Evolutionary conservation across 1,284 basidiomycete genomes (phyloP), one percentile per base, ranked within the genome.

Genomic region (Rhodotorula sp.): DNA sequence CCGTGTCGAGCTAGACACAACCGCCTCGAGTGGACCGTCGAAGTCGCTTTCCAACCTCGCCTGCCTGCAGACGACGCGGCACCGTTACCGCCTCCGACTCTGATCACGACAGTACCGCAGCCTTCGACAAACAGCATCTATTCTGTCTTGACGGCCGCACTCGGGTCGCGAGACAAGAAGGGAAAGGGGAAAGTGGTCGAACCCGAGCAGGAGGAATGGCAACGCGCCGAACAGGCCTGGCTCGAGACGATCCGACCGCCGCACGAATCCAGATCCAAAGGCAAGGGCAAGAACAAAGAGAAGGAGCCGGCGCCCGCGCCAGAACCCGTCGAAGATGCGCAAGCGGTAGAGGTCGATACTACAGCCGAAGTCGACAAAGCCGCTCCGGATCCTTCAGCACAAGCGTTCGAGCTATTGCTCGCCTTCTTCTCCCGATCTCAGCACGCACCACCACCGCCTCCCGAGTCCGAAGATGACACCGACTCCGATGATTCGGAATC

Each of bases 1-100:
- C 10, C 4, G 3, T 2, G 16, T 12, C 21, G 5, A 14, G 1
- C 12, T 47, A 75, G 73, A 43, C 58, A 70, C 38, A 70, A 66
- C 5, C 60, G 63, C 50, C 59, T 76, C 43, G 71, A 76, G 8
- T 76, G 74, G 74, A 69, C 64, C 3, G 60, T 68, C 62, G 74
- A 76, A 31, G 52, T 73, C 45, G 21, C 63, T 3, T 70, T 76
- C 45, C 74, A 69, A 1, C 61, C 74, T 48, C 68, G 62, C 10
- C 65, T 69, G 6, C 49, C 62, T 4, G 10, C 55, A 26, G 60
- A 62, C 23, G 56, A 54, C 21, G 26, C n/a, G 0, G 26, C 54
- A 12, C 54, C 23, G 2, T 21, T 31, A 10, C 54, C 54, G 15
- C 59, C 71, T 56, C 54, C 70, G 0, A 63, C 48, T 57, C 1